A percentile compares a stretch with the other conserved stretches of the same genome.
Conservation (phyloP, 345 rosid genomes). For the Ceriops tagal region DNA sequence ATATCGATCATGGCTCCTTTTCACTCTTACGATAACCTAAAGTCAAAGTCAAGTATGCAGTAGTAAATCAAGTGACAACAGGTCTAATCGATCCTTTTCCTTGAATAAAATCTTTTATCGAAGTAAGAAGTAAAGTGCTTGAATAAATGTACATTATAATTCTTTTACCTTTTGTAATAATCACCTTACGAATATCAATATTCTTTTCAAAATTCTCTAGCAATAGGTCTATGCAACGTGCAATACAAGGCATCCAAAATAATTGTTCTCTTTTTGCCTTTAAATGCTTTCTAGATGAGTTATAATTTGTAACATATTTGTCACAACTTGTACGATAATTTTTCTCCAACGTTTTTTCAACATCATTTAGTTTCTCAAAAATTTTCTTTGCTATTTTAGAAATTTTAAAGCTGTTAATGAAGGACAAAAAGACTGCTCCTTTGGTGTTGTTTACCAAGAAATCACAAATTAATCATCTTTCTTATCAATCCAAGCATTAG, state of each 20-base stretch:
- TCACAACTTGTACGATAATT: conserved; percentile 8
- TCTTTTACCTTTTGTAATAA: neutral
- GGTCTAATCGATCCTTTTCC: neutral
- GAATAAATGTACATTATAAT: neutral
- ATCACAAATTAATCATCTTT: neutral
- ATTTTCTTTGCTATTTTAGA: conserved; percentile 1
- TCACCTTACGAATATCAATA: neutral
- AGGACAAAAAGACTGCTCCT: conserved; percentile 2
- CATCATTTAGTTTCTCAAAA: conserved; percentile 1
- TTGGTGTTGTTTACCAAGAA: conserved; percentile 8
- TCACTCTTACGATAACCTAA: neutral
- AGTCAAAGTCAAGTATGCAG: conserved; percentile 10
- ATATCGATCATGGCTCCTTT: neutral
- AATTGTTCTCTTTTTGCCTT: conserved; percentile 2
- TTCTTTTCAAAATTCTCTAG: conserved; percentile 9
- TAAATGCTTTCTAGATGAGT: neutral
- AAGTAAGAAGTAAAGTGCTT: neutral
- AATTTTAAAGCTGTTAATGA: conserved; percentile 2
- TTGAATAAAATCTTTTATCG: neutral
- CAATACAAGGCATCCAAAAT: conserved; percentile 6
- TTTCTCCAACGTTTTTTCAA: neutral
- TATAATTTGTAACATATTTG: conserved; percentile 8
- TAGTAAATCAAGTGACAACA: conserved; percentile 6
- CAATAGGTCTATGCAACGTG: neutral
- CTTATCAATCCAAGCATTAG: conserved; percentile 1